Evolutionary conservation across 768 basidiomycete species (phyloP), one percentile per base, ranked within the genome.

Genomic region (Trametes maxima): DNA sequence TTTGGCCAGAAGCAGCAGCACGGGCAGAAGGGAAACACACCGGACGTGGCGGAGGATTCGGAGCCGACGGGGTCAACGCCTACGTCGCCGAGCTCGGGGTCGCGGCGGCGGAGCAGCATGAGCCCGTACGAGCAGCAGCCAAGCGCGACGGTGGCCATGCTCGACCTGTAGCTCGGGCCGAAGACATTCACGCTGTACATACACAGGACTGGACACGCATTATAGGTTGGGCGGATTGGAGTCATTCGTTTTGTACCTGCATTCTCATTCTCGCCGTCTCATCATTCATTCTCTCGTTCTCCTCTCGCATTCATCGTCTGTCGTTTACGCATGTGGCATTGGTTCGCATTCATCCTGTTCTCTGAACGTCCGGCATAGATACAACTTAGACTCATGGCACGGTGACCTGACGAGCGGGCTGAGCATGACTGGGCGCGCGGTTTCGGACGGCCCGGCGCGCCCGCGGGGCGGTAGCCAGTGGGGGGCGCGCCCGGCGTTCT

Each of bases 1-100:
- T 61, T 72, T 64, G 58, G 73, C 37, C 67, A 65, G 60, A 68
- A 70, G 51, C 68, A 67, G 62, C 69, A 70, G 45, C 28, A 33
- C 48, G 54, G 58, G 35, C 67, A 67, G n/a, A 59, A 39, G 35
- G 60, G 48, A 52, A 42, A 25, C 7, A 50, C 57, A 1, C 57
- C 57, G 44, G 54, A 54, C 48, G 46, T 47, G 42, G 39, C 52
- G 45, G 60, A 44, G 52, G 65, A n/a, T n/a, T n/a, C n/a, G n/a
- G n/a, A 45, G 50, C 42, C 24, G 16, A 11, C 40, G 25, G 40
- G 46, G 11, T 12, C 21, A 17, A 57, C 64, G 24, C 60, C 54
- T 3, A 59, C 60, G 28, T 33, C 28, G 28, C 28, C 28, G 28
- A 45, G 60, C 5, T 44, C 67, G 33, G 39, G 49, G 36, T 19